Conservation (phyloP, 805 yeast species). For the Pichia sporocuriosa region DNA sequence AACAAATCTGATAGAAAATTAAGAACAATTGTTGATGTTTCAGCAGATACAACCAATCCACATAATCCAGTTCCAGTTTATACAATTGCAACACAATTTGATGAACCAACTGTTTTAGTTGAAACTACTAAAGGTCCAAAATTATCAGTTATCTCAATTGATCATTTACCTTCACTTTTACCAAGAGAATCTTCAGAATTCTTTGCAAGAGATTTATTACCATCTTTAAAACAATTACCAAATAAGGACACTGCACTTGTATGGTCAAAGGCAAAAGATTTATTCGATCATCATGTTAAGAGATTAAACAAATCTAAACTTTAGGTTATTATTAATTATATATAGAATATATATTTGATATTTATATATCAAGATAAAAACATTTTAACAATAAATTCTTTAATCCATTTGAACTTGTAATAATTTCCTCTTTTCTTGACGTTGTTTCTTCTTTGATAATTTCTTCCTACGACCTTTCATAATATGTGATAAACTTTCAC, state of each 20-base stretch:
- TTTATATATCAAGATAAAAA: neutral
- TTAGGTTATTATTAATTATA: constrained; percentile 6
- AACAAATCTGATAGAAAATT: constrained; percentile 65
- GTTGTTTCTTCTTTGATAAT: constrained; percentile 35
- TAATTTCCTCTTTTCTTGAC: constrained; percentile 35
- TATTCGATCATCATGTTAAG: constrained; percentile 79
- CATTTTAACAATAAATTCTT: constrained; percentile 21
- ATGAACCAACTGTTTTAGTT: constrained; percentile 83
- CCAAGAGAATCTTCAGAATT: constrained; percentile 98
- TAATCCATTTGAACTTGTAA: constrained; percentile 53
- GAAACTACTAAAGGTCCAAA: constrained; percentile 75
- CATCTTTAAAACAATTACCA: constrained; percentile 80
- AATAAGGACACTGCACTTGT: constrained; percentile 78
- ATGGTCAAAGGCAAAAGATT: constrained; percentile 82
- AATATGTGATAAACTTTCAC: constrained; percentile 54
- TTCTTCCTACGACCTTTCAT: constrained; percentile 42
- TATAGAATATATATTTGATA: neutral
- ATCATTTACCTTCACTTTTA: constrained; percentile 88
- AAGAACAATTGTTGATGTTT: constrained; percentile 92
- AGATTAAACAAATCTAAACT: constrained; percentile 50
- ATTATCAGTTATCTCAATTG: constrained; percentile 88
- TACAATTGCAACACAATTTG: constrained; percentile 81
- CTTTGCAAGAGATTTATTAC: constrained; percentile 80
- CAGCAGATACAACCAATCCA: constrained; percentile 98
- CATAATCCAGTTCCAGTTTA: constrained; percentile 97